Evolutionary conservation across 1,139 yeast species (phyloP).

Genomic region (Hansenula sp.): DNA sequence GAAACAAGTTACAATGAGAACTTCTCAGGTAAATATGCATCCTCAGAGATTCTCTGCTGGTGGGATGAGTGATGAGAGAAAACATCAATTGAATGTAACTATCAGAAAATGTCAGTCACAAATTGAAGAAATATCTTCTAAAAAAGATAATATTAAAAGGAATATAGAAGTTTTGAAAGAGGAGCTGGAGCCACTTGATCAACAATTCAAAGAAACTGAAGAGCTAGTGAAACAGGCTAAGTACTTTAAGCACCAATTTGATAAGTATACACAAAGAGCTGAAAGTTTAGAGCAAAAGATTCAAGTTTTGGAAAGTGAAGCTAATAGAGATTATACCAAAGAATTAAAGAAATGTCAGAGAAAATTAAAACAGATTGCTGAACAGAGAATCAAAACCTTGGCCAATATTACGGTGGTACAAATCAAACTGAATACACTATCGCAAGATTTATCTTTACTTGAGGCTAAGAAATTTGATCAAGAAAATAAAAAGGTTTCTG

Average conservation of each 20-base stretch:
- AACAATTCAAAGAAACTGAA: constrained; percentile 13
- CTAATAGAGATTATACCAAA: constrained; percentile 12
- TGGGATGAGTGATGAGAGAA: constrained; percentile 40
- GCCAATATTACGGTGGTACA: constrained; percentile 22
- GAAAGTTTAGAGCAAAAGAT: constrained; percentile 25
- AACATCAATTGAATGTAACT: constrained; percentile 16
- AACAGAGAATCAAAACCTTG: constrained; percentile 17
- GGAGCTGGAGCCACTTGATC: constrained; percentile 14
- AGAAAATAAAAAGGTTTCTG: constrained; percentile 31
- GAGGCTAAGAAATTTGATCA: constrained; percentile 25
- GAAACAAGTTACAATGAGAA: constrained; percentile 38
- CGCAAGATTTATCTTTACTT: constrained; percentile 20
- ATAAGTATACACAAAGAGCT: constrained; percentile 19
- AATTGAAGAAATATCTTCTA: constrained; percentile 17
- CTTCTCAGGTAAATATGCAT: constrained; percentile 8
- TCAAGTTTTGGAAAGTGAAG: constrained; percentile 22
- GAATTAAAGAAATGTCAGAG: constrained; percentile 14
- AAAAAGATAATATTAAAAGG: constrained; percentile 21
- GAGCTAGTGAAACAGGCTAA: constrained; percentile 16
- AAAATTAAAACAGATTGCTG: constrained; percentile 17
- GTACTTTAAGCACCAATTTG: constrained; percentile 14
- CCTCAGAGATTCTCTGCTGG: constrained; percentile 34
- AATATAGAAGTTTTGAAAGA: too few species aligned
- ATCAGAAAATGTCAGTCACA: constrained; percentile 15
- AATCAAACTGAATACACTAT: constrained; percentile 11